Conservation (phyloP, 108 stramenopile genomes). For the Aurantiochytrium sp. region DNA sequence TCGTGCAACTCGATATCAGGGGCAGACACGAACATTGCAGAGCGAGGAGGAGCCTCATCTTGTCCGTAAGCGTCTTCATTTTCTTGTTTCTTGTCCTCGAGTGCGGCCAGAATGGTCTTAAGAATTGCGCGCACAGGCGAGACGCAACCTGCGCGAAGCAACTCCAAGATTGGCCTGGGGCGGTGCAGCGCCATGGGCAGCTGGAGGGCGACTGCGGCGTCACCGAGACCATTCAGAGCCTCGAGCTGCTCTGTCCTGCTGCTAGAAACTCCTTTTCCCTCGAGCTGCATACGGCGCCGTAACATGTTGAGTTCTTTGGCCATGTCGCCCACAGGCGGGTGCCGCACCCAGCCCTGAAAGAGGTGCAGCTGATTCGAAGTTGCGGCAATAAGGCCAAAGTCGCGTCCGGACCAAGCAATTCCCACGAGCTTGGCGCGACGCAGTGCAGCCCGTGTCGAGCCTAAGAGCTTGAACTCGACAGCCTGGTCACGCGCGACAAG, state of each 20-base stretch:
- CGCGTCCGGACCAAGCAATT: constrained; percentile 1
- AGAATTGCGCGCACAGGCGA: background rate
- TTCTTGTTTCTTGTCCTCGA: background rate
- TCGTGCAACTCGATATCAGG: background rate
- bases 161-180: background rate
- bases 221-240: background rate
- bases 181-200: background rate
- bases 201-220: background rate
- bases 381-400: background rate
- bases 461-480: background rate
- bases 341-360: background rate
- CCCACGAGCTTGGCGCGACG: background rate
- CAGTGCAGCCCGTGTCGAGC: background rate
- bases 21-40: background rate
- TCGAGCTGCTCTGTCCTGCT: background rate
- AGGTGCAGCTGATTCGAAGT: background rate
- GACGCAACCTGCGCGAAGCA: background rate
- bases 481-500: background rate
- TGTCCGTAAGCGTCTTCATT: background rate
- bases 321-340: background rate
- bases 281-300: background rate
- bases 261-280: background rate
- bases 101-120: background rate
- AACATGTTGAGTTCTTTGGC: background rate
- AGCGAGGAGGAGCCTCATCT: background rate